Conservation (phyloP, 1,139 yeast genomes). For the Geotrichum carabidarum region DNA sequence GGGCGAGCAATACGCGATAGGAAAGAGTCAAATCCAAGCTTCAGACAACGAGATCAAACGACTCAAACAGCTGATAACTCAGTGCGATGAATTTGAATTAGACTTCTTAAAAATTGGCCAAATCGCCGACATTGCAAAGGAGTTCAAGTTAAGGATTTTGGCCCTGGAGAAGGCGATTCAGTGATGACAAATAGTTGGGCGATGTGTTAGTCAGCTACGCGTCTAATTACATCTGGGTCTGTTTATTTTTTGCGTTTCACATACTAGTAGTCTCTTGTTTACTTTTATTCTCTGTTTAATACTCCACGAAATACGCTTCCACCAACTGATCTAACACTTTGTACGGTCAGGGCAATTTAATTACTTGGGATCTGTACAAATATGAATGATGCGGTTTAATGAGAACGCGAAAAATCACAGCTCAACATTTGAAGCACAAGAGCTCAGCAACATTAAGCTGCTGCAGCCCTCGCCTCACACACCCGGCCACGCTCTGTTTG, state of each 20-base stretch:
- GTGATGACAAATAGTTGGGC: too few species aligned
- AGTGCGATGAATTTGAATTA: constrained; percentile 54
- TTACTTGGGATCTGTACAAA: background rate
- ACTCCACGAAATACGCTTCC: background rate
- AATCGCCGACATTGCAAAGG: constrained; percentile 47
- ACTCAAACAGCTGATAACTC: constrained; percentile 43
- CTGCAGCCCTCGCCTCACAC: constrained; percentile 10
- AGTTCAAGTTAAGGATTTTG: constrained; percentile 39
- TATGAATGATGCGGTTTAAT: constrained; percentile 4
- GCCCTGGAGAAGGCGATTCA: constrained; percentile 24
- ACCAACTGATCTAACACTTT: background rate
- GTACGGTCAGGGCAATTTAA: background rate
- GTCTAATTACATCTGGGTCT: background rate
- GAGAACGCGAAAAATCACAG: constrained; percentile 4
- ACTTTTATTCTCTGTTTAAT: background rate
- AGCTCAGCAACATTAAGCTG: constrained; percentile 10
- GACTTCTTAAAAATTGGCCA: constrained; percentile 69
- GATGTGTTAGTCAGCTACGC: background rate
- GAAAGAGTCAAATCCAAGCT: constrained; percentile 23
- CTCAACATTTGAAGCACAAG: constrained; percentile 14
- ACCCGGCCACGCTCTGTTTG: constrained; percentile 6
- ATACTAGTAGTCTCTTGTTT: background rate
- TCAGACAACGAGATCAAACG: constrained; percentile 44
- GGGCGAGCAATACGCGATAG: constrained; percentile 23
- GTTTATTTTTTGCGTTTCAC: background rate